Conservation (phyloP, 441 rosid species). For the Gossypium schwendimanii region DNA sequence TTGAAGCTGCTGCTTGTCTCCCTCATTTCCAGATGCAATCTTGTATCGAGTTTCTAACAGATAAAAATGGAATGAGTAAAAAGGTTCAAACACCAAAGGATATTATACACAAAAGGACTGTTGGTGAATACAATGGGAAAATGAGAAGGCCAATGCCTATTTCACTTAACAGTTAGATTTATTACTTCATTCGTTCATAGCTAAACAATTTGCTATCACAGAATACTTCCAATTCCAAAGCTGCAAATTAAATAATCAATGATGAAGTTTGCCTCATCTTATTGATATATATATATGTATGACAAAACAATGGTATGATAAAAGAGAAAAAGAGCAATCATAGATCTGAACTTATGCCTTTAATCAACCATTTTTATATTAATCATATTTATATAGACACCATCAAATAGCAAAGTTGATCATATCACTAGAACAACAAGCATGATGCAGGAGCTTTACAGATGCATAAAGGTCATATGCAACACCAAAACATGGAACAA, state of each 20-base stretch:
- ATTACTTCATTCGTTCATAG: neutral
- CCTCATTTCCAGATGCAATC: conserved; percentile 39
- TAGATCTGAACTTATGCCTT: neutral
- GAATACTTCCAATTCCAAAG: neutral
- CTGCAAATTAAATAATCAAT: neutral
- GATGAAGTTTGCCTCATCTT: neutral
- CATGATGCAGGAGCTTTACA: conserved; percentile 2
- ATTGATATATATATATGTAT: neutral
- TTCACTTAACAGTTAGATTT: neutral
- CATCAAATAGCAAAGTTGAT: neutral
- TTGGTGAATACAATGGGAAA: neutral
- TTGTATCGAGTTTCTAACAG: conserved; percentile 36
- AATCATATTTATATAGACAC: neutral
- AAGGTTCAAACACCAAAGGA: conserved; percentile 3
- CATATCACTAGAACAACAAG: neutral
- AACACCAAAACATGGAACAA: conserved; percentile 2
- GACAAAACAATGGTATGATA: neutral
- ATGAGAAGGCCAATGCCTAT: neutral
- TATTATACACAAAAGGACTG: neutral
- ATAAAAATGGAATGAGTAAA: neutral
- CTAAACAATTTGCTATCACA: neutral
- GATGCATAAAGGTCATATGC: neutral
- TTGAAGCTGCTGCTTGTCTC: conserved; percentile 45
- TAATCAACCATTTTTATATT: neutral
- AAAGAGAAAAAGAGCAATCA: neutral